Base-by-base conservation (phyloP, 495 filamentous ascomycete species). In the Tirmania nivea region DNA sequence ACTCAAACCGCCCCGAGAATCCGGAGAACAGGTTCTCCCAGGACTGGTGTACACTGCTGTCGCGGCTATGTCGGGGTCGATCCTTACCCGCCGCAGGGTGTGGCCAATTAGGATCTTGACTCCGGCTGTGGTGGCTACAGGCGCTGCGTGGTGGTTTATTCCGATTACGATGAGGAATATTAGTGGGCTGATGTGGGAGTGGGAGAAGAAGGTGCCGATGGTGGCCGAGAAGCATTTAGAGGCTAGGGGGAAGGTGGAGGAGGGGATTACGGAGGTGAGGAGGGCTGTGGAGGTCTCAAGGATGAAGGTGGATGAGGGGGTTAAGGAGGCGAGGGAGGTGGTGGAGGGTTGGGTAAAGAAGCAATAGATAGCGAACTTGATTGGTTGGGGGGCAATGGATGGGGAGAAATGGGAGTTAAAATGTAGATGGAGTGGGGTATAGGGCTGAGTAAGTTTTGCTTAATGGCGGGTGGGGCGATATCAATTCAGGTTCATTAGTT, bases 31-130 rank as follows among this genome's bases (percentile, higher is more conserved):
- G 59, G 72, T 96, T 14, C 76, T 93, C 64, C 90, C 90, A 25
- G 86, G 87, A 6, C 67, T 77, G 37, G 73, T 95, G 56, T 95
- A 95, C 69, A 85, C 94, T 36, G 77, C 94, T 12, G 86, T 97
- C 2, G 77, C 86, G 10, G 78, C 83, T 55, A 94, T 97, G 86
- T 81, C 88, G 34, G 88, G 88, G 57, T 83, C 77, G 59, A 95
- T 97, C 63, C 69, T 93, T 34, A 74, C 83, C 48, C 76, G 90
- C 51, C 90, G 92, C 70, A 77, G 89, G 47, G 84, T 82, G 59
- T 71, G 94, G 45, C 65, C 93, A 55, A 70, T 96, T 25, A 76
- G 89, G 47, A 76, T 76, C 37, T 68, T 76, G 12, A 72, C 82
- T 5, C 90, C 84, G 16, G 62, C 85, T 16, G 76, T 75, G 21